Evolutionary conservation across 805 yeast genomes (phyloP).

Genomic region (Candida hungchunana): DNA sequence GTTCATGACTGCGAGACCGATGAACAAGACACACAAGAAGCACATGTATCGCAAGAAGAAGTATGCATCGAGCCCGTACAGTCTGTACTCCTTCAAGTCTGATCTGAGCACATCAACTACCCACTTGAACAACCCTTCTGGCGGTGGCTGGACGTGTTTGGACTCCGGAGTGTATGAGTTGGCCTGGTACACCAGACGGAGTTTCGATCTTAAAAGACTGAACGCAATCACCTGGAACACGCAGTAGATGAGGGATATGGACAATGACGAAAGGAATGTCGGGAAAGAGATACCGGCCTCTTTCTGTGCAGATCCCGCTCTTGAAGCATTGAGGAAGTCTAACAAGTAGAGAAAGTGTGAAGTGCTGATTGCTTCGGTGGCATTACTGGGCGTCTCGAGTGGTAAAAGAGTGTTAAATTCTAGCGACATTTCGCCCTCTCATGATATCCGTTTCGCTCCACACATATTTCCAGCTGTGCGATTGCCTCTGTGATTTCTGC

Average conservation of each 20-base stretch:
- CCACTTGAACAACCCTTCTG: slow-evolving; percentile 54
- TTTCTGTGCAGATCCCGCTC: slow-evolving; percentile 54
- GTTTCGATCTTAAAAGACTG: slow-evolving; percentile 32
- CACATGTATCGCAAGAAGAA: slow-evolving; percentile 61
- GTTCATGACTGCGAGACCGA: slow-evolving; percentile 47
- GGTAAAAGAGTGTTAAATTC: neutral
- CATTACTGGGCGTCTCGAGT: slow-evolving; percentile 2
- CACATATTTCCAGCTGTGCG: no score
- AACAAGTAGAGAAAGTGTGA: slow-evolving; percentile 23
- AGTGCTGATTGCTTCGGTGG: slow-evolving; percentile 16
- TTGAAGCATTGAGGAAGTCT: slow-evolving; percentile 46
- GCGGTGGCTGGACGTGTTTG: neutral
- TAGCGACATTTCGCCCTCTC: slow-evolving; percentile 5
- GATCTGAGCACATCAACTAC: slow-evolving; percentile 37
- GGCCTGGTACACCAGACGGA: slow-evolving; percentile 51
- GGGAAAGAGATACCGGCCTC: slow-evolving; percentile 55
- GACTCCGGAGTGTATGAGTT: slow-evolving; percentile 29
- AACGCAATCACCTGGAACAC: slow-evolving; percentile 45
- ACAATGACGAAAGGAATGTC: slow-evolving; percentile 51
- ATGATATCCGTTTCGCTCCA: no score
- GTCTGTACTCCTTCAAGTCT: slow-evolving; percentile 40
- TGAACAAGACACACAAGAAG: slow-evolving; percentile 47
- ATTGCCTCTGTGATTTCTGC: no score
- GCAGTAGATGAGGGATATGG: slow-evolving; percentile 51
- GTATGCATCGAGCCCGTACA: slow-evolving; percentile 70